These are phyloP conservation scores for Thalassiosira hispida DNA, from an alignment of 352 stramenopile genomes.

Conservation along the genomic window DNA sequence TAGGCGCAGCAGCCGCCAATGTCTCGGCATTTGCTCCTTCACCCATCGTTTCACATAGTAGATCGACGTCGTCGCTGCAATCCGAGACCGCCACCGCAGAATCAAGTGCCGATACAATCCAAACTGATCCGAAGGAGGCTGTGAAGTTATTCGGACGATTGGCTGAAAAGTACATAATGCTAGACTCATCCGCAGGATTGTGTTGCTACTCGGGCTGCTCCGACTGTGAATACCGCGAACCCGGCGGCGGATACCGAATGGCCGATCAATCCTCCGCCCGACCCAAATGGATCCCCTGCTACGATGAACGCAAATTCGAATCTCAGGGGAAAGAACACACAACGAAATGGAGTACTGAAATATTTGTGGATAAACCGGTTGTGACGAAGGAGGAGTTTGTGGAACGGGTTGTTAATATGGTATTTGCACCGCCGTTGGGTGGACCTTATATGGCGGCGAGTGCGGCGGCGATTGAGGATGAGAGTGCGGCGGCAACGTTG, in stretches of 20 bases:
- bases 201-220: slow-evolving; percentile 82
- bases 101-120: background rate
- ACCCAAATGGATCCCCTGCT: slow-evolving; percentile 82
- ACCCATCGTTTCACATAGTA: background rate
- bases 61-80: background rate
- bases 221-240: slow-evolving; percentile 65
- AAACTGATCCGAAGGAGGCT: slow-evolving; percentile 73
- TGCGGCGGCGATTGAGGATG: slow-evolving; percentile 63
- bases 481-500: slow-evolving; percentile 36
- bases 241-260: slow-evolving; percentile 78
- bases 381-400: slow-evolving; percentile 77
- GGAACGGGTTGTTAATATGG: slow-evolving; percentile 45
- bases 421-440: slow-evolving; percentile 69
- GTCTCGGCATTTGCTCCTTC: slow-evolving; percentile 19
- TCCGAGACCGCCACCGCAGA: slow-evolving; percentile 20
- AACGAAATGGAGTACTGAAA: slow-evolving; percentile 71
- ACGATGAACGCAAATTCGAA: slow-evolving; percentile 64
- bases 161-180: slow-evolving; percentile 83
- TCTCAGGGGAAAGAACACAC: slow-evolving; percentile 72
- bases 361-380: slow-evolving; percentile 62
- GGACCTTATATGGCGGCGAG: slow-evolving; percentile 68
- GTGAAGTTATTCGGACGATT: slow-evolving; percentile 81
- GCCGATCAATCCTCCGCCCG: slow-evolving; percentile 71
- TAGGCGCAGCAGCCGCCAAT: background rate
- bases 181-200: slow-evolving; percentile 74